A percentile compares a stretch with the other conserved stretches of the same genome.
These are phyloP conservation scores for Ophiostoma pallidulum DNA, from an alignment of 2,329 filamentous ascomycete species.

Conservation along the genomic window DNA sequence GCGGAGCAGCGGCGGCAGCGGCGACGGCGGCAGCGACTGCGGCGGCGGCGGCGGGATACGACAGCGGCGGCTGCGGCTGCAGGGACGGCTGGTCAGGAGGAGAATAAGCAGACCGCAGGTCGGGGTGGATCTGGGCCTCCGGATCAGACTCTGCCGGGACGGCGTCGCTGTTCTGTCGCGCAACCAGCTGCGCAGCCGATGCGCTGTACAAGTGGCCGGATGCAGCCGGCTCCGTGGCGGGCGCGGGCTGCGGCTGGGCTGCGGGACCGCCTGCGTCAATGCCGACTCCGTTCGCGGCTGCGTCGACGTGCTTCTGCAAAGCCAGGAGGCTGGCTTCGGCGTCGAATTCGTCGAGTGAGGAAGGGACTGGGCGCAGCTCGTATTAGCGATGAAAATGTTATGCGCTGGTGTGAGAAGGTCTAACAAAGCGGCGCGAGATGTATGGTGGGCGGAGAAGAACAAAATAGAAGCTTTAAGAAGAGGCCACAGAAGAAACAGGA, in stretches of 20 bases:
- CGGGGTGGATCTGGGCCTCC: constrained; percentile 14
- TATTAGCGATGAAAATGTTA: constrained; percentile 5
- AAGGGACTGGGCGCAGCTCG: not conserved
- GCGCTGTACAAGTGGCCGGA: constrained; percentile 6
- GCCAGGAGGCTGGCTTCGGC: constrained; percentile 12
- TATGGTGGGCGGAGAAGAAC: not conserved
- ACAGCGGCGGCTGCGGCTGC: not conserved
- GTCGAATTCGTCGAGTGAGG: constrained; percentile 3
- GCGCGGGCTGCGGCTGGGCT: not conserved
- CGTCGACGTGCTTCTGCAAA: constrained; percentile 14
- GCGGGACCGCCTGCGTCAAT: not conserved
- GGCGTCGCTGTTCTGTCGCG: not conserved
- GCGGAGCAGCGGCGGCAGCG: not conserved
- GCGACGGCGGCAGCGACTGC: not conserved
- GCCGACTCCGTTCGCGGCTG: not conserved
- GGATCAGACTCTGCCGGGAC: not conserved
- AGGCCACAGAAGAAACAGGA: constrained; percentile 1
- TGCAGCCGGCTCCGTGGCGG: not conserved
- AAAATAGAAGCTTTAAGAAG: not conserved
- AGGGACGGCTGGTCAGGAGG: not conserved
- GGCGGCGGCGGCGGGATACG: not conserved
- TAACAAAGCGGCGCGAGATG: too few species aligned
- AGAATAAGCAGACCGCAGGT: constrained; percentile 9
- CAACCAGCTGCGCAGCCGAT: constrained; percentile 1
- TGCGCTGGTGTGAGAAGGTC: too few species aligned